Conservation (phyloP, 2,329 filamentous ascomycete species). For the Pestalotiopsis sp. region DNA sequence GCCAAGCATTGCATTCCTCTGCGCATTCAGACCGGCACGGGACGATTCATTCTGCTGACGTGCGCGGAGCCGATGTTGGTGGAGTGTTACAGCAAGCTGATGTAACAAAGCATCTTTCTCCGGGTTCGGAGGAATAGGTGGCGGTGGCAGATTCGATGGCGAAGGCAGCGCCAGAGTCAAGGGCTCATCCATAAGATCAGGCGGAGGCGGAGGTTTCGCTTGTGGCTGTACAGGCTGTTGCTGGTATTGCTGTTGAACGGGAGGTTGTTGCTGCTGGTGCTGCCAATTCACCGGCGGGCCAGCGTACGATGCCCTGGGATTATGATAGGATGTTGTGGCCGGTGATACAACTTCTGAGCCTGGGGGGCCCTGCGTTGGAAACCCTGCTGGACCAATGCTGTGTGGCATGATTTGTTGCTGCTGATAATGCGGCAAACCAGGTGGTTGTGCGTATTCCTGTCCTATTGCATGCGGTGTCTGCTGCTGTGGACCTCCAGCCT, state of each 20-base stretch:
- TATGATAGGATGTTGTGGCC: conserved; percentile 14
- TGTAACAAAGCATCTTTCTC: conserved; percentile 87
- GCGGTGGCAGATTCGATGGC: conserved; percentile 60
- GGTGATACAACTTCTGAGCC: conserved; percentile 20
- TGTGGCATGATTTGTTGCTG: conserved; percentile 23
- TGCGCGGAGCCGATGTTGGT: conserved; percentile 68
- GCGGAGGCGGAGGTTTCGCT: conserved; percentile 45
- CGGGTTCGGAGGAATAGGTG: conserved; percentile 91
- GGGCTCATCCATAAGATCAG: conserved; percentile 60
- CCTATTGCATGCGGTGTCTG: conserved; percentile 18
- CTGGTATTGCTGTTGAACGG: conserved; percentile 15
- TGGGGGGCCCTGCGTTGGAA: conserved; percentile 23
- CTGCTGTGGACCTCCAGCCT: conserved; percentile 27
- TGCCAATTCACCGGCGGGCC: conserved; percentile 28
- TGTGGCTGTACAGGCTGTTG: conserved; percentile 34
- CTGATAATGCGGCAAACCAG: conserved; percentile 23
- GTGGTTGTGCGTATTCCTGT: conserved; percentile 21
- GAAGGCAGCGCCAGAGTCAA: conserved; percentile 52
- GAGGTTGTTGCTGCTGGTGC: conserved; percentile 21
- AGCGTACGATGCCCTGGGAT: conserved; percentile 16
- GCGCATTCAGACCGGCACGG: conserved; percentile 74
- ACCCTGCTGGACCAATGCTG: conserved; percentile 18
- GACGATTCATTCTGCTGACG: conserved; percentile 74
- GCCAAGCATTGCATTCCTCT: conserved; percentile 74
- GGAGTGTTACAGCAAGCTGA: conserved; percentile 72